Evolutionary conservation across 192 early-diverging fungal species (phyloP), one percentile per base, ranked within the genome.

Genomic region (Backusella tuberculispora): DNA sequence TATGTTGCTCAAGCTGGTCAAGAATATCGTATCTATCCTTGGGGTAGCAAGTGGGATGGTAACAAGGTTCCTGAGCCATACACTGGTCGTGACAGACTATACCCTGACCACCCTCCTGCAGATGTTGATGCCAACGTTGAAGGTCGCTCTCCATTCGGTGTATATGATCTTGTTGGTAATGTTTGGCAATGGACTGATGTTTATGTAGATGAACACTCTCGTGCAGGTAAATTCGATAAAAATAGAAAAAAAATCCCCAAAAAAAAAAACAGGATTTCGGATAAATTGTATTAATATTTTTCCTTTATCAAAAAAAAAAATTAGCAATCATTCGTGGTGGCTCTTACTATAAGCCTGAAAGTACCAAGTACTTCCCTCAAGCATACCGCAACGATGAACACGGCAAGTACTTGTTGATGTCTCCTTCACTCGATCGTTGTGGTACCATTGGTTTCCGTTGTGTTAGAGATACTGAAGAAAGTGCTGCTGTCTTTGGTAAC

Each of bases 111-210:
- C 17, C 65, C 74, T 53, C 64, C 74, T 56, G 74, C 74, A 5
- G 74, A 75, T 68, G 74, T 75, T 12, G 74, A 75, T 53, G 46
- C 74, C 12, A 37, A 68, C 43, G 24, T 46, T 40, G 26, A 41
- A 10, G 74, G 74, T 4, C 74, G 74, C n/a, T 75, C 74, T 42
- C 43, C 42, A 38, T 66, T 75, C 24, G 74, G 74, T 56, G 74
- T 75, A 40, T 75, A 75, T 43, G 74, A 75, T 60, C 44, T 75
- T 44, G 74, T 75, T 19, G 74, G 74, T 63, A 75, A 75, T 41
- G 74, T 75, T 0, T 75, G 74, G 74, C 63, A 75, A 14, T 75
- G 74, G 74, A 75, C 74, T 13, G 74, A 75, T 67, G 74, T 75
- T 24, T 75, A 75, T 53, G 40, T 48, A 9, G 74, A 75, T 68